Evolutionary conservation across 441 rosid genomes (phyloP).

Genomic region (Euphorbia schlechtendalii): DNA sequence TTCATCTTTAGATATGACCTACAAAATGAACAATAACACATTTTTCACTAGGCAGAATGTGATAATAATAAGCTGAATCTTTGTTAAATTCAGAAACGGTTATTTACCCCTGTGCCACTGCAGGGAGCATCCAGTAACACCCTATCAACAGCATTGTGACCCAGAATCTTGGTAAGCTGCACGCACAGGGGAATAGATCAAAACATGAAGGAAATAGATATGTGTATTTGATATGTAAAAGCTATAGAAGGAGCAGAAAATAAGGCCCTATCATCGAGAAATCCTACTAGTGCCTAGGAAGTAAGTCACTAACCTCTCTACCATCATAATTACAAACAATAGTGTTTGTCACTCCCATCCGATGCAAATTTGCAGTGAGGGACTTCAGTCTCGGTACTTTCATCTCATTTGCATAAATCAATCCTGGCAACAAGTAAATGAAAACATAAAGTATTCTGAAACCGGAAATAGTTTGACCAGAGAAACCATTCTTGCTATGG

Average conservation of each 20-base stretch:
- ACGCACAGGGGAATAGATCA: too few relatives aligned
- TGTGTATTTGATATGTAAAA: too few relatives aligned
- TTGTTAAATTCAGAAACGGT: neutral
- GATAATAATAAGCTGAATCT: neutral
- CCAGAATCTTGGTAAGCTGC: too few relatives aligned
- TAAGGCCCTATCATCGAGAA: neutral
- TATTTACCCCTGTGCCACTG: constrained; percentile 89
- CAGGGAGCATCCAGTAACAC: constrained; percentile 39
- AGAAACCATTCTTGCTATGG: too few relatives aligned
- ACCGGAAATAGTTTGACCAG: neutral
- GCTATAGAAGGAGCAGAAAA: neutral
- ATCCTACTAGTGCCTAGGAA: neutral
- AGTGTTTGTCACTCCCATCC: constrained; percentile 96
- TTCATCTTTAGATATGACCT: constrained; percentile 96
- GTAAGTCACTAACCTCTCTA: constrained; percentile 61
- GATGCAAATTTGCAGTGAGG: constrained; percentile 85
- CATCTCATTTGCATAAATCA: constrained; percentile 94
- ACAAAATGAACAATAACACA: constrained; percentile 12
- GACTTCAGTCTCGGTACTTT: constrained; percentile 77
- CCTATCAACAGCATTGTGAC: too few relatives aligned
- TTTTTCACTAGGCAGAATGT: constrained; percentile 11
- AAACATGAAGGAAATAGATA: too few relatives aligned
- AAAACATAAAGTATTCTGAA: constrained; percentile 9
- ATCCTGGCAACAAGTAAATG: constrained; percentile 39
- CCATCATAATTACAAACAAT: constrained; percentile 93